Evolutionary conservation across 2,329 filamentous ascomycete species (phyloP), one percentile per base, ranked within the genome.

Genomic region (Paracamarosporium sp.): DNA sequence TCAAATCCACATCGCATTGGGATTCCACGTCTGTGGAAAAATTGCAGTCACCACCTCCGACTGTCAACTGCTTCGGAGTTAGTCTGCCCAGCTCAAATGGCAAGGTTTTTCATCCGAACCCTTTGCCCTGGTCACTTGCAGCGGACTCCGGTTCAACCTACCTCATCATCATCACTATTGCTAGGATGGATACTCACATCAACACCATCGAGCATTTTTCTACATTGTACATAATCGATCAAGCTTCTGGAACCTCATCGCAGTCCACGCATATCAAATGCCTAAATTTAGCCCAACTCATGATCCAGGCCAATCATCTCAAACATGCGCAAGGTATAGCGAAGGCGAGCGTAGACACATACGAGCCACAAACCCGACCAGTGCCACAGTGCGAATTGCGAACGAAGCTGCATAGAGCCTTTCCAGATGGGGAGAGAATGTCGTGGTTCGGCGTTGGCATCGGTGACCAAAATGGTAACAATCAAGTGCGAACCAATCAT

Each of bases 371-470:
- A 15, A 30, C 30, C 24, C n/a, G 15, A 15, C 24, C 47, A 24
- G 20, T 15, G 28, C 33, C 50, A 45, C 30, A 28, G 31, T 35
- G 24, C 20, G 28, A 7, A 27, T 4, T 20, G 27, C 20, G 4
- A 24, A 28, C 35, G 22, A 50, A 28, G 45, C 45, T 55, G 28
- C 35, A 33, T 11, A 22, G 1, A 30, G 12, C 12, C 8, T n/a
- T 36, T 5, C 31, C 27, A 25, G 20, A 20, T 38, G 30, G 40
- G 40, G 24, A n/a, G 17, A 53, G 5, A 22, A 35, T 36, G 43
- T 54, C 43, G 43, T 47, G 22, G 43, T 30, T 28, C 40, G 40
- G 51, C 11, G 31, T 45, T 46, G 41, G 48, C 30, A 40, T 53
- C 51, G 30, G 40, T 53, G 50, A 36, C 50, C 50, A 53, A 27